Base-by-base conservation (phyloP, 2,329 filamentous ascomycete species). In the Alternaria dauci region DNA sequence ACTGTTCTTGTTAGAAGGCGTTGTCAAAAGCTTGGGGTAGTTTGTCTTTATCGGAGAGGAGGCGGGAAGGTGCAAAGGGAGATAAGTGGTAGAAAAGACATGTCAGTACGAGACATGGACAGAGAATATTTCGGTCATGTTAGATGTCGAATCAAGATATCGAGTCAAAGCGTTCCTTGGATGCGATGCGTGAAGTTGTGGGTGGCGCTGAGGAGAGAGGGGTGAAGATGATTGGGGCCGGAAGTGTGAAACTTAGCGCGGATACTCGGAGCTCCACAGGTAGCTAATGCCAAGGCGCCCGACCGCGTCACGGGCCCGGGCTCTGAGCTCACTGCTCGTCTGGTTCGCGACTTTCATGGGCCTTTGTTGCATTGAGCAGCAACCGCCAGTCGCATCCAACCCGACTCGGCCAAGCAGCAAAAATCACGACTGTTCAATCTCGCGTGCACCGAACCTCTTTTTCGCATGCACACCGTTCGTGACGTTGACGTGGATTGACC, bases 281-380 rank as follows among this genome's bases (percentile, higher is more conserved):
- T 53, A 8, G 2, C 20, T 4, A 23, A 23, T 56, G 62, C 55
- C 59, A 65, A 59, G 62, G 39, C 62, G 62, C 59, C 12, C 32
- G 32, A 34, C 47, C 61, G 61, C 58, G 61, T 63, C 58, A 55
- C 51, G 44, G 58, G 54, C 34, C 58, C 53, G 34, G 56, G 60
- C 60, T 34, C 12, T 47, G 51, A 58, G 55, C 52, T 44, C 34
- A 57, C 58, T 55, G 63, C 43, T 59, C 42, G 50, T 58, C 50
- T 54, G 50, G 62, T 66, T 62, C 58, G 66, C 69, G 63, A 64
- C 51, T 46, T 28, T 55, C 58, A 64, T 48, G 55, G 55, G 57
- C 34, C 68, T 65, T 70, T 69, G 69, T 68, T 60, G 61, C 62
- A 55, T 26, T 52, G 46, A 47, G 59, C 59, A 65, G 68, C 69